Conservation (phyloP, 129 eudicot species). For the Helianthus annuus region HanXRQr2.0-SUNRISE NC_035444.2:38269629-38270128, state of each 20-base stretch:
- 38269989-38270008: background rate
- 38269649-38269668: no score
- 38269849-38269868: slow-evolving; percentile 25
- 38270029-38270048: background rate
- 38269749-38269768: no score
- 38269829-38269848: background rate
- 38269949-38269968: slow-evolving; percentile 8
- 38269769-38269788: no score
- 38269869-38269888: slow-evolving; percentile 15
- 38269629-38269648: no score
- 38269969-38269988: background rate
- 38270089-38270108: slow-evolving; percentile 38
- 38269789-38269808: background rate
- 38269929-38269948: slow-evolving; percentile 38
- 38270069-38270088: background rate
- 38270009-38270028: slow-evolving; percentile 18
- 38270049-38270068: slow-evolving; percentile 3
- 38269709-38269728: no score
- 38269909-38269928: slow-evolving; percentile 11
- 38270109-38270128: slow-evolving; percentile 30
- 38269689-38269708: no score
- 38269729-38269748: no score
- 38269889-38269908: slow-evolving; percentile 32
- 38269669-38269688: no score
- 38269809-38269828: background rate